A percentile compares a stretch with the other conserved stretches of the same genome.
phyloP scores from a whole-genome alignment of 2,329 filamentous ascomycete genomes.

The Microcyclospora tardicrescens region DNA sequence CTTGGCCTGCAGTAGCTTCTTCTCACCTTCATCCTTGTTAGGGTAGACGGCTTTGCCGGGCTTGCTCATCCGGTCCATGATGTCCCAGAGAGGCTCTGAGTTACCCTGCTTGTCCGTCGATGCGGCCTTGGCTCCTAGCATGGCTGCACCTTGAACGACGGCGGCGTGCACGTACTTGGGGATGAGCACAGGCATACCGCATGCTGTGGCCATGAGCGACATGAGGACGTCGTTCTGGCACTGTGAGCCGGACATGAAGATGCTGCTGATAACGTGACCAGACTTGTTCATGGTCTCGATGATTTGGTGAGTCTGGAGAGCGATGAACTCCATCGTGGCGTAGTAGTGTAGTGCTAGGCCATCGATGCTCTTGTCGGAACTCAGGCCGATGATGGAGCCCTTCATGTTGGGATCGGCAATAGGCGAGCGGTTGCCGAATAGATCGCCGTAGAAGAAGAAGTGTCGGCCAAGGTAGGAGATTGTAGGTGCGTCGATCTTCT shows the following conservation, averaged over 20 bases:
- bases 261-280: conserved; percentile 76
- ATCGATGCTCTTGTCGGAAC: conserved; percentile 74
- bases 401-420: conserved; percentile 89
- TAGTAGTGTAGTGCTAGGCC: conserved; percentile 88
- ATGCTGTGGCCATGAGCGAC: conserved; percentile 78
- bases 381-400: conserved; percentile 75
- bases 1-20: conserved; percentile 70
- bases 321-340: conserved; percentile 94
- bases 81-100: conserved; percentile 81
- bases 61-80: conserved; percentile 97
- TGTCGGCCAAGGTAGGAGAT: conserved; percentile 81
- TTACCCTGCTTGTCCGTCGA: conserved; percentile 63
- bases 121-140: conserved; percentile 96
- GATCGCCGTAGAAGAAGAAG: conserved; percentile 96
- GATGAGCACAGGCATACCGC: conserved; percentile 84
- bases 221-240: conserved; percentile 93
- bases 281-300: conserved; percentile 84
- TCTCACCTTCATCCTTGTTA: conserved; percentile 57
- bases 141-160: conserved; percentile 94
- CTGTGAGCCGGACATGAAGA: conserved; percentile 98
- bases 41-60: conserved; percentile 74
- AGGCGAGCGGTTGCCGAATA: conserved; percentile 93
- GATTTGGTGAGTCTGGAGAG: conserved; percentile 91
- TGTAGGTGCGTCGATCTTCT: conserved; percentile 56
- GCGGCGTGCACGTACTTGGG: conserved; percentile 89